phyloP scores from a whole-genome alignment of 1,284 basidiomycete genomes.

The Ganoderma boninense region DNA sequence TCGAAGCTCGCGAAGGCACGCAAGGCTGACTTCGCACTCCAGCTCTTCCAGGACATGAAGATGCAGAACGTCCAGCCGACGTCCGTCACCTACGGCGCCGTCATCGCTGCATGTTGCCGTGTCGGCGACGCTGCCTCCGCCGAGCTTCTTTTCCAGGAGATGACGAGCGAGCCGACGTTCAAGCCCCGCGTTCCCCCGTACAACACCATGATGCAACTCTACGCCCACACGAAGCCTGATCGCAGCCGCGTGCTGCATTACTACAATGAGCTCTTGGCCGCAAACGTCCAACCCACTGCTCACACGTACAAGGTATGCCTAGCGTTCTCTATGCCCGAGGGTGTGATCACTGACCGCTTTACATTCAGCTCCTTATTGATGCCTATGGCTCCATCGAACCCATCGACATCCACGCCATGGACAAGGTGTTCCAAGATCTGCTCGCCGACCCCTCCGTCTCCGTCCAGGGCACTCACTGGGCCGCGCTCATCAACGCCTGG shows the following conservation, averaged over 20 bases:
- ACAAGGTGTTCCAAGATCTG: constrained; percentile 75
- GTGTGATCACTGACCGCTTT: constrained; percentile 29
- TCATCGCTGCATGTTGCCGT: constrained; percentile 94
- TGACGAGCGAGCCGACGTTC: constrained; percentile 80
- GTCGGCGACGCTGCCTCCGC: constrained; percentile 91
- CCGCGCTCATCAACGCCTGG: constrained; percentile 90
- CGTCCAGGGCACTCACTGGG: constrained; percentile 91
- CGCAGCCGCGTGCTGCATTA: constrained; percentile 82
- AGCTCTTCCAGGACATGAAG: constrained; percentile 90
- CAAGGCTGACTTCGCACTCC: constrained; percentile 88
- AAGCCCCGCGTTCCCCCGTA: constrained; percentile 91
- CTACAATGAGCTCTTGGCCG: constrained; percentile 74
- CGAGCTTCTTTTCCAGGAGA: constrained; percentile 87
- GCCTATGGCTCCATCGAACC: constrained; percentile 90
- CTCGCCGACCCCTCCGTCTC: constrained; percentile 57
- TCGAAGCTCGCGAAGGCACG: constrained; percentile 93
- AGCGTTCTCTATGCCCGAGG: not conserved
- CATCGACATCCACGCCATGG: constrained; percentile 80
- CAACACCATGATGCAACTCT: constrained; percentile 99
- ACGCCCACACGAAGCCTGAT: constrained; percentile 89
- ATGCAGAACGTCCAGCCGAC: constrained; percentile 70
- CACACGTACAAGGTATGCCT: constrained; percentile 91
- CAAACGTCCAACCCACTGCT: constrained; percentile 77
- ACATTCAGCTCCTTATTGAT: constrained; percentile 83
- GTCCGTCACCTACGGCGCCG: constrained; percentile 94